These are phyloP conservation scores for Erysimum cheiranthoides DNA, from an alignment of 345 rosid genomes.

Conservation along the genomic window DNA sequence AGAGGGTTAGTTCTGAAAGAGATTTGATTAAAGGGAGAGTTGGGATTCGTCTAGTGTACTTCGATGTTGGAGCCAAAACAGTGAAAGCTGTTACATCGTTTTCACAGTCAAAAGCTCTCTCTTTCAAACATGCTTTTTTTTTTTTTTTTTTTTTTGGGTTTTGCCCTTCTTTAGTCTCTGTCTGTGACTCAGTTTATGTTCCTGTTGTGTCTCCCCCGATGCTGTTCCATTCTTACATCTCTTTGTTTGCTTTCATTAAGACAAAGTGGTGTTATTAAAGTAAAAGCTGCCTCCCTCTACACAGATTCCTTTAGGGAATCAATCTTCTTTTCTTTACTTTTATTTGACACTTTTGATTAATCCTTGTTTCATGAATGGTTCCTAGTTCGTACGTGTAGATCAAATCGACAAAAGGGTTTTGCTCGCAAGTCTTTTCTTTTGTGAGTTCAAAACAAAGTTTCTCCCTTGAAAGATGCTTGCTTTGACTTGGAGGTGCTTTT, in stretches of 20 bases:
- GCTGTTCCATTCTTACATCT: slow-evolving; percentile 31
- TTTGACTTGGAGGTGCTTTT: slow-evolving; percentile 41
- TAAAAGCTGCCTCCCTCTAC: slow-evolving; percentile 44
- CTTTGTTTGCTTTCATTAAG: slow-evolving; percentile 33
- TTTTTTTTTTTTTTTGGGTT: background rate
- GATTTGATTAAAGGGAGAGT: slow-evolving; percentile 29
- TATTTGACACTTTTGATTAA: background rate
- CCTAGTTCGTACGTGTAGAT: slow-evolving; percentile 43
- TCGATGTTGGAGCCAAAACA: slow-evolving; percentile 46
- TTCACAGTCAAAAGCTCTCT: slow-evolving; percentile 44
- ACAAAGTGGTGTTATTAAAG: slow-evolving; percentile 44
- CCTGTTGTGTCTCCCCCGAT: slow-evolving; percentile 42
- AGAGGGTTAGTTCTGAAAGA: slow-evolving; percentile 23
- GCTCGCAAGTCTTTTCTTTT: slow-evolving; percentile 27
- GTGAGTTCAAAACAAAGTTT: slow-evolving; percentile 45
- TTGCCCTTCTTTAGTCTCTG: slow-evolving; percentile 35
- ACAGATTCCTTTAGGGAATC: slow-evolving; percentile 31
- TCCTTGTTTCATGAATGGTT: slow-evolving; percentile 23
- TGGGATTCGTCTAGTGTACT: slow-evolving; percentile 39
- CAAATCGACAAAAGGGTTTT: slow-evolving; percentile 34
- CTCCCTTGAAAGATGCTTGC: slow-evolving; percentile 40
- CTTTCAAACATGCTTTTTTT: slow-evolving; percentile 26
- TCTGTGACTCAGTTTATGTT: slow-evolving; percentile 38
- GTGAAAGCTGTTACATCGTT: slow-evolving; percentile 40
- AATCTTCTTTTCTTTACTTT: background rate